Evolutionary conservation across 768 basidiomycete genomes (phyloP).

Genomic region (Pleurotus sapidus): DNA sequence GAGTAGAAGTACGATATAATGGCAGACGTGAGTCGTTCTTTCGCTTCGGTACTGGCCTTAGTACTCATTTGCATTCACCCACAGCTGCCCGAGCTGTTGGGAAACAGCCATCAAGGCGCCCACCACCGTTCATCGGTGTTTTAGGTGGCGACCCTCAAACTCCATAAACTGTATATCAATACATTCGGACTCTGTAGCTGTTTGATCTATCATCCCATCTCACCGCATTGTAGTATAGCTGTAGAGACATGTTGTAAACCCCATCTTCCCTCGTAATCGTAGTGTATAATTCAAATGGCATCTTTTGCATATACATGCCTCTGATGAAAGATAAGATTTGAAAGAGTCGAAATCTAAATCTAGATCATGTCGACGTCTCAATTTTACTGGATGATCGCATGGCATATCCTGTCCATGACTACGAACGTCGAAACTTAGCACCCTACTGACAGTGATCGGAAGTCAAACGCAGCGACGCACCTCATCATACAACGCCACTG

Average conservation of each 20-base stretch:
- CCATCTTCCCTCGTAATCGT: background rate
- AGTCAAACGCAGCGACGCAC: conserved; percentile 37
- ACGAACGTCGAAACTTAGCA: conserved; percentile 7
- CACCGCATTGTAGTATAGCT: conserved; percentile 5
- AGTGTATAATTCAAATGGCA: background rate
- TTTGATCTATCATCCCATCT: background rate
- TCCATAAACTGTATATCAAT: conserved; percentile 12
- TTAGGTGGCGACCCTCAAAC: conserved; percentile 36
- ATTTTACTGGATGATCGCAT: conserved; percentile 72
- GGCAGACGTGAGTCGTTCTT: conserved; percentile 47
- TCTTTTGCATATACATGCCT: background rate
- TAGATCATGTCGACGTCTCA: conserved; percentile 36
- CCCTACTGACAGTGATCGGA: background rate
- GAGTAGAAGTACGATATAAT: conserved; percentile 67
- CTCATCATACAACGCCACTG: conserved; percentile 89
- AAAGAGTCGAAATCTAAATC: too few species aligned
- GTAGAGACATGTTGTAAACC: background rate
- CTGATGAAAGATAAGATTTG: background rate
- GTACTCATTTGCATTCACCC: conserved; percentile 8
- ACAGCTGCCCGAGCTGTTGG: conserved; percentile 54
- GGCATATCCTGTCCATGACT: conserved; percentile 98
- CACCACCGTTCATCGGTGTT: conserved; percentile 69
- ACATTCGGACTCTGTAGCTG: background rate
- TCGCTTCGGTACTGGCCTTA: background rate
- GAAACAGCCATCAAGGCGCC: conserved; percentile 39